Base-by-base conservation (phyloP, 305 asterid genomes). In the Ajuga reptans region DNA sequence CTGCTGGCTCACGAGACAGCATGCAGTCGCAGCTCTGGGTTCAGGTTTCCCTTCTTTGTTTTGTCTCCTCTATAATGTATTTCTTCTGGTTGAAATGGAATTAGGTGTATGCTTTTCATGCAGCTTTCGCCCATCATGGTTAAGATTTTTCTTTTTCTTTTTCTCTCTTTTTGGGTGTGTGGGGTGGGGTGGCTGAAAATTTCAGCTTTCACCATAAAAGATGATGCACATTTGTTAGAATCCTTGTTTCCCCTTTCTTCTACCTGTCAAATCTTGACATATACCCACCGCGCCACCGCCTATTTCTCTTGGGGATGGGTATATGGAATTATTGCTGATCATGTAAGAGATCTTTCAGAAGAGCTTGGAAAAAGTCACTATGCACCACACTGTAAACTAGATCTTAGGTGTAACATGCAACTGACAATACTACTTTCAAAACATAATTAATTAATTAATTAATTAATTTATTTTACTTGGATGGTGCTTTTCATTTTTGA, bases 21-120 rank as follows among this genome's bases (percentile, higher is more conserved):
- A 79, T 77, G 57, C 97, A 87, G 69, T 74, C 98, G 21, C 97
- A 83, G 66, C 82, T 77, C 64, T 89, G 95, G 95, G 56, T 83
- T 75, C 94, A 81, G 92, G 95, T 88, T 66, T 49, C 46, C 62
- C 18, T 56, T 29, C 21, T 61, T 18, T 57, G 58, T 65, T 33
- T 31, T 27, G 42, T 46, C 59, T 16, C 33, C 64, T 46, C 3
- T 57, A 6, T 29, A 57, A 46, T 46, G 68, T 63, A 21, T 21
- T 21, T 60, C 12, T 58, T 14, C 64, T 34, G 9, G 69, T 53
- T 16, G 47, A 60, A 5, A 63, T 67, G 70, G 33, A 69, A 16
- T 63, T 64, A 36, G 49, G 10, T 50, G 2, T 45, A 41, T 6
- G 18, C 42, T 11, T 61, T 24, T 60, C 50, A 59, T 54, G 16